These are phyloP conservation scores for Blastobotrys terrestris DNA, from an alignment of 805 yeast species.

Conservation along the genomic window DNA sequence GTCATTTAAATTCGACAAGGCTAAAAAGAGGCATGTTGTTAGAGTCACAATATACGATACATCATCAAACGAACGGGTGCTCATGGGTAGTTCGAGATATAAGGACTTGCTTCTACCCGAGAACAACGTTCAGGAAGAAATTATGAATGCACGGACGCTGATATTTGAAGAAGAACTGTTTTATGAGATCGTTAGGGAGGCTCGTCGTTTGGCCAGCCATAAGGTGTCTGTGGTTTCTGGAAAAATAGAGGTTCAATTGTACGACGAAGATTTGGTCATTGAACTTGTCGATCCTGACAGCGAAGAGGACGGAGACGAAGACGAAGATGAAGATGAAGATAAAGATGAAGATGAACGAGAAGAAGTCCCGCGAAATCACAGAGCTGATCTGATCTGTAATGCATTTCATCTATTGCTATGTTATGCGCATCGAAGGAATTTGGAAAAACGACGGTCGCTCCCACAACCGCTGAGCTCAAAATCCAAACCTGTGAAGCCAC, in stretches of 20 bases:
- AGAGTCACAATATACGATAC: conserved; percentile 52
- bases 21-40: conserved; percentile 42
- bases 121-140: conserved; percentile 42
- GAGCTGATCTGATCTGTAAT: conserved; percentile 49
- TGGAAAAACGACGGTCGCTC: conserved; percentile 27
- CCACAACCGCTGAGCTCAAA: conserved; percentile 13
- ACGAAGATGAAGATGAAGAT: conserved; percentile 37
- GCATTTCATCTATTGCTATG: conserved; percentile 58
- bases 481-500: background rate
- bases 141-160: conserved; percentile 62
- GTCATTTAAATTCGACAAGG: conserved; percentile 34
- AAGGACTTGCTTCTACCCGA: conserved; percentile 8
- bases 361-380: conserved; percentile 22
- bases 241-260: conserved; percentile 58
- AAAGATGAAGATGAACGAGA: conserved; percentile 27
- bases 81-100: conserved; percentile 16
- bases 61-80: conserved; percentile 11
- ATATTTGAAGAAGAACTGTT: conserved; percentile 88
- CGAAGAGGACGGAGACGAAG: conserved; percentile 29
- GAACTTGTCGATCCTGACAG: conserved; percentile 43
- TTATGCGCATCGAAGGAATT: conserved; percentile 46
- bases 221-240: conserved; percentile 63
- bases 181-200: conserved; percentile 70
- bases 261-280: conserved; percentile 63
- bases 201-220: conserved; percentile 58